Evolutionary conservation across 1,139 yeast species (phyloP), one percentile per base, ranked within the genome.

Genomic region (Yamadazyma buinensis): DNA sequence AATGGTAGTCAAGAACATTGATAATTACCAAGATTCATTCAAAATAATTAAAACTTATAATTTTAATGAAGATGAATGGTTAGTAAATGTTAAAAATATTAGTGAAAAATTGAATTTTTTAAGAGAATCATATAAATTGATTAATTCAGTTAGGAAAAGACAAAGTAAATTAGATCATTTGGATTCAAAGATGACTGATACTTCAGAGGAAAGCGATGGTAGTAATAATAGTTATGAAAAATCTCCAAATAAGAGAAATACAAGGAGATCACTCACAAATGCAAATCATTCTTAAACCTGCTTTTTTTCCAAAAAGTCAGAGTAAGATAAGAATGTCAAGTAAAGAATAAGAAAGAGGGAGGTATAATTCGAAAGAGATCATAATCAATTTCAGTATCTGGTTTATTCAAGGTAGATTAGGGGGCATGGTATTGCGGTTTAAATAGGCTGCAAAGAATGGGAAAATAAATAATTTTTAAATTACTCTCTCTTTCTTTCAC

Each of bases 71-170:
- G 30, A 23, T 7, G 43, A 44, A 13, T 64, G 69, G 68, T 37
- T 51, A 26, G 43, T 47, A 20, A 53, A 54, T 38, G 42, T 57
- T 5, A 47, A 51, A 30, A 47, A 46, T 24, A 55, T 64, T 6
- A 48, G 58, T 30, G 59, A 57, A 33, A 41, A 64, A 33, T 44
- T 65, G 17, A 55, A 52, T 37, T 49, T 61, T 18, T 46, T 65
- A 28, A 54, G 56, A 34, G 68, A 64, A 33, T 48, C 56, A 1
- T 61, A 58, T 38, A 51, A 49, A 30, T 40, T 62, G 2, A 50
- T 62, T 9, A 61, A 52, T 31, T 30, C 43, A 10, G 40, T 56
- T 29, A 55, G 59, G 35, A 52, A 47, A 37, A 40, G 43, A 29
- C 51, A 46, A 29, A 28, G 37, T 3, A 42, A 38, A 25, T 29